Conservation (phyloP, 2,329 filamentous ascomycete species). For the Cercospora sojina region DNA sequence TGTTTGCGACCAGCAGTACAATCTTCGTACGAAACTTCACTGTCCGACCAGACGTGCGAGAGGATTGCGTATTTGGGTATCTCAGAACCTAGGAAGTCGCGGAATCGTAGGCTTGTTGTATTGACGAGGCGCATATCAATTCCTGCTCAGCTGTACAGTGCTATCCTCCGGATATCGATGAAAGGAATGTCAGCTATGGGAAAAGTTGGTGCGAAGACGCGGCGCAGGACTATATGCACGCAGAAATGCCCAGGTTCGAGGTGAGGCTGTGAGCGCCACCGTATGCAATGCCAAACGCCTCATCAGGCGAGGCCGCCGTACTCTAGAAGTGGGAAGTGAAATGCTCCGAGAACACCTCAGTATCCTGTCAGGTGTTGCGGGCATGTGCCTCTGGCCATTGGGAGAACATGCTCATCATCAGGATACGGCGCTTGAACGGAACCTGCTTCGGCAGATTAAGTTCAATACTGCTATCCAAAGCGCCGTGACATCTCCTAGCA, state of each 20-base stretch:
- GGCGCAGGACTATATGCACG: background rate
- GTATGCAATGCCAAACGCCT: background rate
- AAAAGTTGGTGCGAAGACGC: background rate
- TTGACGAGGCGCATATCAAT: slow-evolving; percentile 20
- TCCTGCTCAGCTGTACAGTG: background rate
- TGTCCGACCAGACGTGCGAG: slow-evolving; percentile 24
- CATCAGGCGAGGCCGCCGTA: background rate
- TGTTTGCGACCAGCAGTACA: background rate
- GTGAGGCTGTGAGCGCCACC: background rate
- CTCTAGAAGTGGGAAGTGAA: background rate
- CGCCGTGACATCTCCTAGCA: background rate
- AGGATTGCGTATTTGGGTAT: slow-evolving; percentile 22
- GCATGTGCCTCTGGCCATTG: background rate
- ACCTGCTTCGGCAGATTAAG: background rate
- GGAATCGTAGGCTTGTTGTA: slow-evolving; percentile 18
- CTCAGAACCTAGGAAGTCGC: slow-evolving; percentile 17
- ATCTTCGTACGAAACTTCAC: slow-evolving; percentile 14
- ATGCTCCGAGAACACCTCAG: background rate
- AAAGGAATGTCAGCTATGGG: background rate
- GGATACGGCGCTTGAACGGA: background rate
- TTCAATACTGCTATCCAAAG: background rate
- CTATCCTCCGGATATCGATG: background rate
- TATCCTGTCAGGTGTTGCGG: background rate
- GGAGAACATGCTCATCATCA: background rate
- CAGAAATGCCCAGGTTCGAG: background rate